Evolutionary conservation across 441 rosid species (phyloP), one percentile per base, ranked within the genome.

Genomic region (Pelargonium fulgidum): DNA sequence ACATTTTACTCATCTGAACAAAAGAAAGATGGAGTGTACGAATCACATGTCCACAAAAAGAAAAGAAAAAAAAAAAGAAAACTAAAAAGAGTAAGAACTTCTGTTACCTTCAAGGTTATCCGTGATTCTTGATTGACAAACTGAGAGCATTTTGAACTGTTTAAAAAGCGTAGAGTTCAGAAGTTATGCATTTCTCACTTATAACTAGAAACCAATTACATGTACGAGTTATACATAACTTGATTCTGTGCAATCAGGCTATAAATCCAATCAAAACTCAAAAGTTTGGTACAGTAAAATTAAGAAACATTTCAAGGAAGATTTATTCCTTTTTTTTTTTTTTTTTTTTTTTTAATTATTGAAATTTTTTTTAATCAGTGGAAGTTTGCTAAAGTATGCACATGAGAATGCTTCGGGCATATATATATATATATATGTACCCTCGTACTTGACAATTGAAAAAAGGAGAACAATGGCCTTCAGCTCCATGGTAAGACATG

Each of bases 121-220:
- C 11, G 54, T 47, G 69, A 72, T 78, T 76, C 79, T 86, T 14
- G 98, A 80, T 75, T 92, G 97, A 82, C 97, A 94, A 29, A 81
- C 83, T 12, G 93, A 86, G 62, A 94, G 96, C 62, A 92, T 87
- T 81, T 76, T 89, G 42, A 76, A 83, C 98, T 94, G 85, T 76
- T 73, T 33, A 75, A 77, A 73, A 29, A 54, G 24, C 66, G 73
- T 50, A 58, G 24, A 44, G 39, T 47, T 52, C 8, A 69, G 62
- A 72, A 58, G 29, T 10, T 45, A 7, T 74, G 63, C 10, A 56
- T 50, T 76, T 39, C 59, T 13, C 58, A 17, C 42, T 36, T 6
- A 36, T 36, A 36, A 36, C 41, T 36, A 36, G 41, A 36, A 36
- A 36, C 41, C 41, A 36, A 36, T 36, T 6, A 36, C 41, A 36